Evolutionary conservation across 257 asterid genomes (phyloP), one percentile per base, ranked within the genome.

Genomic region (Rhazya stricta): DNA sequence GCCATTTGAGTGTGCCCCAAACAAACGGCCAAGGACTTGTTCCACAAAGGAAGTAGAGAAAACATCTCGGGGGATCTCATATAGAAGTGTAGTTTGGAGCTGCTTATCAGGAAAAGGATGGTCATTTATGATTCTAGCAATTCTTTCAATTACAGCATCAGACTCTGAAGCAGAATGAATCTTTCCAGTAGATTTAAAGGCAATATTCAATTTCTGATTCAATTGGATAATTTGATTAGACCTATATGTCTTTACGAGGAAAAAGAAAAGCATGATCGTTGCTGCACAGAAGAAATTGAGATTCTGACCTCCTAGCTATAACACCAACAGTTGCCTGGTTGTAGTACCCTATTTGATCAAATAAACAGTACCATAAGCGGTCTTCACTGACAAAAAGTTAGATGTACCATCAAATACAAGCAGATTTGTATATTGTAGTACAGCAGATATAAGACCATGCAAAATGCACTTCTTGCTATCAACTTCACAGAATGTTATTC

Each of bases 1-100:
- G 68, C 98, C 98, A 80, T 94, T 89, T 3, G 94, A 82, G 77
- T 94, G 97, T 9, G 96, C 93, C 39, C 86, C 96, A 83, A 94
- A 94, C 69, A 92, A 83, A 76, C 77, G 81, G 57, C 98, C 98
- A 41, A 94, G 94, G 65, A 94, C 86, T 61, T 83, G 79, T 79
- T 94, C 95, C 16, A 89, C 91, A 67, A 91, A 85, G 50, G 86
- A 74, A 29, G 93, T 68, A 19, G 97, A 86, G 53, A 91, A 61
- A 16, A 71, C 41, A 75, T 81, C 71, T 2, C 82, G 69, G 27
- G 90, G 89, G 32, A 89, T 84, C 29, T 81, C 82, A 21, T 27
- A n/a, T 61, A 58, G 74, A 75, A 92, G 89, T 21, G 77, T 87
- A 69, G 88, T 90, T 54, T 73, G 85, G 71, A 90, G 77, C 29